Conservation (phyloP, 257 asterid genomes). For the Perilla frutescens region DNA sequence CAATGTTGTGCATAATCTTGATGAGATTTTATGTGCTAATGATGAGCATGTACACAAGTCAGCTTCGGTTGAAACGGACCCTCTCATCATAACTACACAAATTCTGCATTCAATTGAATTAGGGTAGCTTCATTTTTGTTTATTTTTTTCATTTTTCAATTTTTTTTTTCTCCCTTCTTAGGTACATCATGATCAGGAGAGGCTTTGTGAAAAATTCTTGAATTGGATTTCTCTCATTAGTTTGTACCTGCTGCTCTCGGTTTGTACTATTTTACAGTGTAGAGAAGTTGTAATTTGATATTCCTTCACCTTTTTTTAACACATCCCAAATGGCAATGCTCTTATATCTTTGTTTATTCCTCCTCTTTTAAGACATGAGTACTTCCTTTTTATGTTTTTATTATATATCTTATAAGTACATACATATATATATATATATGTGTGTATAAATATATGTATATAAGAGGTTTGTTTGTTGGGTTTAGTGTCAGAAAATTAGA, state of each 20-base stretch:
- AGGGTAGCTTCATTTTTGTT: slow-evolving; percentile 21
- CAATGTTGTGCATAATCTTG: slow-evolving; percentile 32
- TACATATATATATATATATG: not conserved
- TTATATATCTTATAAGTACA: not conserved
- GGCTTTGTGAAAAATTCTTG: slow-evolving; percentile 44
- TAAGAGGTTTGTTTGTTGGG: slow-evolving; percentile 15
- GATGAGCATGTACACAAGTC: slow-evolving; percentile 47
- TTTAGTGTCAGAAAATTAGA: slow-evolving; percentile 36
- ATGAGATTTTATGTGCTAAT: slow-evolving; percentile 54
- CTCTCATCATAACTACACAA: slow-evolving; percentile 51
- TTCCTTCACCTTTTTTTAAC: not conserved
- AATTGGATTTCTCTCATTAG: slow-evolving; percentile 32
- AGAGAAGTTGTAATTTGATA: slow-evolving; percentile 31
- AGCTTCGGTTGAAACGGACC: slow-evolving; percentile 62
- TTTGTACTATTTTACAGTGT: slow-evolving; percentile 37
- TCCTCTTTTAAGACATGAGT: not conserved
- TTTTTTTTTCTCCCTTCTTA: not conserved
- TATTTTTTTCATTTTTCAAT: not conserved
- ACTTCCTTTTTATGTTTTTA: not conserved
- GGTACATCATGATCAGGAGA: not conserved
- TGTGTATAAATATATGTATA: not conserved
- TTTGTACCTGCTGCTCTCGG: slow-evolving; percentile 31
- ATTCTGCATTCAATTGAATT: slow-evolving; percentile 41
- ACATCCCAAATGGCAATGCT: not conserved
- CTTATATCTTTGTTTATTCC: slow-evolving; percentile 1